Base-by-base conservation (phyloP, 1,139 yeast genomes). In the Blastobotrys buckinghamii region DNA sequence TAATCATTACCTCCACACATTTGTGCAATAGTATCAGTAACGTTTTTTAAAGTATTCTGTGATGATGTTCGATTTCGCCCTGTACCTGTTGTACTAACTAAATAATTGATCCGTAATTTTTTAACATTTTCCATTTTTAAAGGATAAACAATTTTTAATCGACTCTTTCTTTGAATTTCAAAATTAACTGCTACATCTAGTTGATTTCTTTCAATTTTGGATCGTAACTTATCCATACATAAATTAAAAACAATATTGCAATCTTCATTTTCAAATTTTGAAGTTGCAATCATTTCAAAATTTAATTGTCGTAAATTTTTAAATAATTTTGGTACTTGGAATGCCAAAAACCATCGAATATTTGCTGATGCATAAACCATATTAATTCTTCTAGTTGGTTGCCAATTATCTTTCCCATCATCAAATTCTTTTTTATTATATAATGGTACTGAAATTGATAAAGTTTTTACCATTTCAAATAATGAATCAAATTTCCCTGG, bases 1-100 rank as follows among this genome's bases (percentile, higher is more conserved):
- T 12, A 9, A 4, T 13, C n/a, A n/a, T n/a, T n/a, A 10, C 47
- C 47, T 15, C 47, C 47, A 38, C 42, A 38, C 43, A 44, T 44
- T 27, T 38, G 42, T 17, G 15, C 10, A 13, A 44, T 38, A 3
- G 47, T 30, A 12, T 20, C 16, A 7, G 15, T 43, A 12, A 44
- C 29, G 10, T 44, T 13, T 5, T 38, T 33, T 12, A n/a, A 12
- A 12, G 29, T 32, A 15, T 42, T 38, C 2, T n/a, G 20, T 17
- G 27, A 13, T 4, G 13, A 12, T 4, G 15, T 29, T 13, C 20
- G 17, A n/a, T 17, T 15, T 37, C 29, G 24, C 24, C 22, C 29
- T 5, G 19, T 8, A 36, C 26, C 27, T 13, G 40, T 13, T 12
- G 8, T 20, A 16, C 17, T 13, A 13, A 32, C 43, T 9, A 32